Evolutionary conservation across 352 stramenopile genomes (phyloP), one percentile per base, ranked within the genome.

Genomic region (Globisporangium nunn): DNA sequence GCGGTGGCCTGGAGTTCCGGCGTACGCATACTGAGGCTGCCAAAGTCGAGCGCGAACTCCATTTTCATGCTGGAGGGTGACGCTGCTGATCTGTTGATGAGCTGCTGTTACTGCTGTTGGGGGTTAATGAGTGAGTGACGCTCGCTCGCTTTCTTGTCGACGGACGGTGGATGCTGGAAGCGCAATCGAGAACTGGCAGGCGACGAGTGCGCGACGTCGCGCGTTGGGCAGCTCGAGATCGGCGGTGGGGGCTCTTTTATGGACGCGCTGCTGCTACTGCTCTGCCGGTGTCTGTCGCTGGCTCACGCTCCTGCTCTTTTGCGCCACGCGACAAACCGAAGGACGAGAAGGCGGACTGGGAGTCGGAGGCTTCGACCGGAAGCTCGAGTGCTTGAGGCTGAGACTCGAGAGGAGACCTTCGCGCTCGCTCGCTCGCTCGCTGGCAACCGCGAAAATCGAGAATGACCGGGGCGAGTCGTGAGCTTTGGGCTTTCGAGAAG

Each of bases 41-140:
- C 44, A 14, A 49, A 31, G 18, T 30, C 44, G 44, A 49, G 44
- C n/a, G 44, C 57, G 39, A 58, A 58, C 30, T 58, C 57, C 49
- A 49, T 61, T 48, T 61, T 61, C 55, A 61, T 61, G 43, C 41
- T 44, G 8, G 33, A 4, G 18, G 46, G 6, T 56, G 5, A 7
- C 12, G 46, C 17, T 50, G 37, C 6, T 6, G 43, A 28, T 51
- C 11, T 47, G 43, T 47, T 47, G 43, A 4, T 28, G 43, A 43
- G 37, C 37, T 43, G 37, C 37, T 43, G 37, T 12, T 17, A 12
- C 23, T 23, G 23, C 23, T 23, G 23, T 23, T 23, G 37, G 12
- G 10, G 37, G 15, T 43, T 43, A 43, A 12, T 43, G 37, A 43
- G 35, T 41, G 35, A 10, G 35, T 14, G 35, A 41, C 4, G 10